These are phyloP conservation scores for Ustilago nuda DNA, from an alignment of 1,284 basidiomycete species.

Conservation along the genomic window DNA sequence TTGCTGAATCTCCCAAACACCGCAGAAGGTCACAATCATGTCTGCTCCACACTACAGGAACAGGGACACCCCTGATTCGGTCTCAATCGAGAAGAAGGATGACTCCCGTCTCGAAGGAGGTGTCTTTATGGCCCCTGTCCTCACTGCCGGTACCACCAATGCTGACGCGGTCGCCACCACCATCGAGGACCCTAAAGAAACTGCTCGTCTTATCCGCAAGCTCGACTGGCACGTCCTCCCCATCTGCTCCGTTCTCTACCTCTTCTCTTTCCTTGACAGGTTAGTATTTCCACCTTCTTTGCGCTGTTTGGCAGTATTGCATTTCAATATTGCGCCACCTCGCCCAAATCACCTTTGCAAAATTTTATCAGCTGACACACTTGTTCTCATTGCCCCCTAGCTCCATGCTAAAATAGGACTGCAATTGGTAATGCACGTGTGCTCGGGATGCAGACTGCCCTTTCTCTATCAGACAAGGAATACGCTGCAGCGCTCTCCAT, in stretches of 20 bases:
- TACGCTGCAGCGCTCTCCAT: slow-evolving; percentile 68
- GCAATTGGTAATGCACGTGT: slow-evolving; percentile 84
- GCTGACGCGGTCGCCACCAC: slow-evolving; percentile 44
- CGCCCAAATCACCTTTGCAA: too few species aligned
- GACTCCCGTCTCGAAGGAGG: slow-evolving; percentile 46
- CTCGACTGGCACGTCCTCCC: slow-evolving; percentile 57
- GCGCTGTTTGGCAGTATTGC: too few species aligned
- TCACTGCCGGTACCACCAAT: slow-evolving; percentile 43
- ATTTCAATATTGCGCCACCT: too few species aligned
- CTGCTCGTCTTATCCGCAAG: slow-evolving; percentile 45
- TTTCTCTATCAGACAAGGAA: slow-evolving; percentile 71
- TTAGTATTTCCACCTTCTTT: background rate
- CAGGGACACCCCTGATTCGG: slow-evolving; percentile 38
- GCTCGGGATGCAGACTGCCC: slow-evolving; percentile 56
- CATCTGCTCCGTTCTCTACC: slow-evolving; percentile 74
- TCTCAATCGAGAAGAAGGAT: slow-evolving; percentile 54
- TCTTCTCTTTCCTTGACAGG: slow-evolving; percentile 78
- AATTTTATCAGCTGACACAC: background rate
- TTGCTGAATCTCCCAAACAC: background rate
- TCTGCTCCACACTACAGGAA: slow-evolving; percentile 18
- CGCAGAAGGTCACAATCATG: slow-evolving; percentile 20
- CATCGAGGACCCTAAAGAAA: slow-evolving; percentile 42
- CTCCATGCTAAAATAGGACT: slow-evolving; percentile 70
- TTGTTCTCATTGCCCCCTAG: background rate
- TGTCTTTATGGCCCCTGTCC: slow-evolving; percentile 38